Evolutionary conservation across 257 asterid genomes (phyloP), one percentile per base, ranked within the genome.

Genomic region (Thymus mandschuricus): DNA sequence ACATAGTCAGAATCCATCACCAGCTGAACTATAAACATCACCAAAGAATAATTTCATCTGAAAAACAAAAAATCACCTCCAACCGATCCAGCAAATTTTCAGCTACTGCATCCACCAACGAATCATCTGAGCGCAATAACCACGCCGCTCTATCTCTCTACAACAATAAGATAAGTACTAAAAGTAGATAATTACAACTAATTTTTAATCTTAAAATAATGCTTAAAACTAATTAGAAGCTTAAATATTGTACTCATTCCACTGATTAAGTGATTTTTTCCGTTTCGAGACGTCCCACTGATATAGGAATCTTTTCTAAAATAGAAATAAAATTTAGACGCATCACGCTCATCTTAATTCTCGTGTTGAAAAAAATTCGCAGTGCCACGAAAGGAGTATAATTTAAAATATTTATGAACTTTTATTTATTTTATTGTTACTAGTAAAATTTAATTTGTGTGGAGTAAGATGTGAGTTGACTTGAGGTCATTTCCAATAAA

Each of bases 81-180:
- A 94, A 77, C 40, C 98, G 88, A 86, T 94, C 97, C 51, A 91
- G 84, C 64, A 94, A 73, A 81, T 94, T 91, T 58, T 91, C 98
- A 12, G 96, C 96, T 13, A 94, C 99, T 3, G 92, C 76, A 81
- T 89, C 98, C 76, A 85, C 75, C 70, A 94, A 79, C 43, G 97
- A 76, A 82, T 94, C 92, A 75, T 83, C 78, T 2, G 85, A 83
- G 62, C 84, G 75, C 98, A 85, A 81, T 83, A 91, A 77, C 99
- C 98, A 94, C 60, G 96, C 97, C 10, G 96, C 99, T 83, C 99
- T 80, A 83, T 94, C 96, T 58, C 99, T 65, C 40, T 61, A 75
- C 7, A 3, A 6, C 6, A 57, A 40, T 41, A 41, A 4, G 6
- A 67, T 10, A 60, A 13, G 0, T 12, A 3, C 28, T 50, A n/a